Evolutionary conservation across 1,284 basidiomycete genomes (phyloP), one percentile per base, ranked within the genome.

Genomic region (Leccinum angustisporum): DNA sequence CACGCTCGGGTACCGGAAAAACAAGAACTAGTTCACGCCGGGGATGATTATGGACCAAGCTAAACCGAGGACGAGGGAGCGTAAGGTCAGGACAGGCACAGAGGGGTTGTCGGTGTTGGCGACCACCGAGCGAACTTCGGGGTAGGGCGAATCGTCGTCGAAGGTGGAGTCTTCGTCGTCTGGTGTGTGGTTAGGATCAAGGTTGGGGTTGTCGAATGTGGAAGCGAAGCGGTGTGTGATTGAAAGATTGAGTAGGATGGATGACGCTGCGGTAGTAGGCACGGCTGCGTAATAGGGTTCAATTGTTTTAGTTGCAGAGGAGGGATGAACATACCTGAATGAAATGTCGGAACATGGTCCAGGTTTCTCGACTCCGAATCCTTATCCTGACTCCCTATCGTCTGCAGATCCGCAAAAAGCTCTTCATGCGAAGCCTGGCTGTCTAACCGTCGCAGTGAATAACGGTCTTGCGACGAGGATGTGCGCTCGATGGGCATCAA

Each of bases 91-190:
- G 4, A 77, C 79, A 2, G 87, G 87, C 69, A 90, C 85, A 33
- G 76, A 72, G 7, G 81, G 80, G 69, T 91, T 87, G 66, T 92
- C 89, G 2, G 85, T 87, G 70, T 90, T 88, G 46, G 87, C 83
- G 25, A 92, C 90, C 36, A 87, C 88, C 21, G 88, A 88, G 33
- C 91, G 85, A 21, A 92, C 90, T 70, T 91, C 89, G 9, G 88
- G 88, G 70, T 92, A 92, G 0, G 84, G 83, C 0, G 84, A 86
- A 62, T 86, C 84, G 59, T 84, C 82, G 43, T 76, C 68, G 13
- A 68, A 63, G 11, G 46, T 48, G 4, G 46, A 21, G 46, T 48
- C 46, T 7, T 48, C 46, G 13, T 48, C 46, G 18, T 73, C 68
- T 67, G 72, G 56, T n/a, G 74, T 63, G 40, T 70, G 66, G 21